A percentile compares a stretch with the other conserved stretches of the same genome.
phyloP scores from a whole-genome alignment of 2,329 filamentous ascomycete species.

The Macrophomina pseudophaseolina region DNA sequence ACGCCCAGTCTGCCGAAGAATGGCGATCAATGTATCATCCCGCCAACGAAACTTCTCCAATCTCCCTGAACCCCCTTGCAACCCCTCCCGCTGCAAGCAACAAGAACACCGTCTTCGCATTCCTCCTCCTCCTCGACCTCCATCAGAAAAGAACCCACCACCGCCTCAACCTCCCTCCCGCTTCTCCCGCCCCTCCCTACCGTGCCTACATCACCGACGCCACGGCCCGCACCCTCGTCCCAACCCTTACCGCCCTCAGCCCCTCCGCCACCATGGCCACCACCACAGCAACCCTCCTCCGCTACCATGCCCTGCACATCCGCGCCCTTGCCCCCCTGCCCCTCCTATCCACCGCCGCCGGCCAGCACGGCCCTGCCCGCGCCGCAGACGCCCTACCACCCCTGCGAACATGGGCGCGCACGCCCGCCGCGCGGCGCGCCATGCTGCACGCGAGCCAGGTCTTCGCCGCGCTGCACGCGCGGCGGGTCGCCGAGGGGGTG shows the following conservation, averaged over 20 bases:
- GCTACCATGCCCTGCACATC: not conserved
- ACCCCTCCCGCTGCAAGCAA: too few species aligned
- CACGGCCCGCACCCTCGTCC: not conserved
- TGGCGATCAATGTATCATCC: not conserved
- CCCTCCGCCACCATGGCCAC: not conserved
- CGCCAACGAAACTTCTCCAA: too few species aligned
- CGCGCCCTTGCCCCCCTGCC: not conserved
- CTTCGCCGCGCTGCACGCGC: slow-evolving; percentile 57
- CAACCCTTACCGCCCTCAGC: slow-evolving; percentile 40
- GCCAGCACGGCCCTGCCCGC: slow-evolving; percentile 53
- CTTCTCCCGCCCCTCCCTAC: not conserved
- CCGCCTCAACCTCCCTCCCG: not conserved
- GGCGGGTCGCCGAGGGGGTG: slow-evolving; percentile 58
- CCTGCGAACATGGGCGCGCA: too few species aligned
- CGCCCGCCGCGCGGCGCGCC: not conserved
- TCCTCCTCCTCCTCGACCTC: not conserved
- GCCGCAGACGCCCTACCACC: slow-evolving; percentile 48
- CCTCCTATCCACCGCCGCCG: slow-evolving; percentile 52
- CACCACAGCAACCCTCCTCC: not conserved
- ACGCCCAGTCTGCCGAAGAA: not conserved
- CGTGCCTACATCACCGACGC: not conserved
- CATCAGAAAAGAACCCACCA: not conserved
- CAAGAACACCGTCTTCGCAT: too few species aligned
- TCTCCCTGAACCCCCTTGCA: too few species aligned
- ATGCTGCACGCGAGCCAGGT: slow-evolving; percentile 47